These are phyloP conservation scores for Xylaria multiplex DNA, from an alignment of 2,329 filamentous ascomycete species.

Conservation along the genomic window DNA sequence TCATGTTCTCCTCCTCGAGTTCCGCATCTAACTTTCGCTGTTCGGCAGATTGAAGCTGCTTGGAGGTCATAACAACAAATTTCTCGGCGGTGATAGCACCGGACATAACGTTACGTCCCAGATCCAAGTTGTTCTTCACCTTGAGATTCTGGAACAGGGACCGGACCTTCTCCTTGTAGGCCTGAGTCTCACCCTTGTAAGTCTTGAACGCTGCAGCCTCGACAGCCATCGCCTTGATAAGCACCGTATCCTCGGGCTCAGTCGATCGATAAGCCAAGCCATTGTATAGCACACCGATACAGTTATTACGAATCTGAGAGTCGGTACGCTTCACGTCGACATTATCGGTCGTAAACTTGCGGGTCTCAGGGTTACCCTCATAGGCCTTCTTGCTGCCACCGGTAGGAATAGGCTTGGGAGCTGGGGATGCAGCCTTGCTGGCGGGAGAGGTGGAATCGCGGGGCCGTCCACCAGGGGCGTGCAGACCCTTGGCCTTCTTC, in stretches of 20 bases:
- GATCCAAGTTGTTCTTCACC: constrained; percentile 83
- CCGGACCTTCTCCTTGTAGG: constrained; percentile 89
- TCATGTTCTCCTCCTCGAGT: constrained; percentile 92
- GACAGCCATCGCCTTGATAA: constrained; percentile 81
- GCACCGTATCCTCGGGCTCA: constrained; percentile 75
- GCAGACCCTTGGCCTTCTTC: constrained; percentile 59
- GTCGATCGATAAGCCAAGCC: constrained; percentile 78
- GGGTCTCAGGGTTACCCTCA: constrained; percentile 77
- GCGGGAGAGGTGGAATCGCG: constrained; percentile 66
- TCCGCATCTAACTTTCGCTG: constrained; percentile 79
- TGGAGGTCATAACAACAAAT: constrained; percentile 87
- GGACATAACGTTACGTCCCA: constrained; percentile 78
- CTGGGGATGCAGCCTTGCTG: constrained; percentile 50
- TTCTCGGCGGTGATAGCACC: constrained; percentile 76
- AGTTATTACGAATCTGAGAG: constrained; percentile 79
- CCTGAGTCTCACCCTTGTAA: constrained; percentile 75
- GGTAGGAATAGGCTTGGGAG: constrained; percentile 62
- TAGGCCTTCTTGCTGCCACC: constrained; percentile 57
- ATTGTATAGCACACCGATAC: constrained; percentile 92
- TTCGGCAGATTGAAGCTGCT: constrained; percentile 90
- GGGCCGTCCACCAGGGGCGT: constrained; percentile 44
- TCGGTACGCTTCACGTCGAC: constrained; percentile 81
- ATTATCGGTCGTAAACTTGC: constrained; percentile 83
- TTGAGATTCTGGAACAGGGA: constrained; percentile 96
- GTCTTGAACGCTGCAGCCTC: constrained; percentile 79